phyloP scores from a whole-genome alignment of 345 rosid genomes.

The Camelina laxa region DNA sequence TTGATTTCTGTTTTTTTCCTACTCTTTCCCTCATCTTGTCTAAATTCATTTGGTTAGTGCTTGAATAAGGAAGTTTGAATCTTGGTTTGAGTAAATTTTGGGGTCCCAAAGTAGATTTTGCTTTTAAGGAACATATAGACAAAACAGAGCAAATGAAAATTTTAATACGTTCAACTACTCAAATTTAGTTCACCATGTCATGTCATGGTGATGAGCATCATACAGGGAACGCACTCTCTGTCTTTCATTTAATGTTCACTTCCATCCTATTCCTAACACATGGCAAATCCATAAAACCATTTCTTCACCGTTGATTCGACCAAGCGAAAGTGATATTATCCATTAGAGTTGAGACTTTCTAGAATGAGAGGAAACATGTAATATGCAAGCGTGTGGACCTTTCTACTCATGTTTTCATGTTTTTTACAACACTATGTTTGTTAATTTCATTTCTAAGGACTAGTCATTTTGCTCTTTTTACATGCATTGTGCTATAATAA shows the following conservation, averaged over 20 bases:
- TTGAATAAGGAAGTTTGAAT: constrained; percentile 37
- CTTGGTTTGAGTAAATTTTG: constrained; percentile 18
- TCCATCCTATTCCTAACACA: constrained; percentile 38
- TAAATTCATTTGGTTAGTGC: constrained; percentile 25
- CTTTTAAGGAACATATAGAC: constrained; percentile 27
- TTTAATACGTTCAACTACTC: constrained; percentile 41
- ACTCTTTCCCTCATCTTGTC: constrained; percentile 21
- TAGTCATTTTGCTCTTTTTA: constrained; percentile 5
- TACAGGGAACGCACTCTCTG: constrained; percentile 29
- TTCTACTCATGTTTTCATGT: constrained; percentile 28
- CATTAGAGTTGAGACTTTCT: constrained; percentile 10
- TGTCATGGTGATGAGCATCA: constrained; percentile 27
- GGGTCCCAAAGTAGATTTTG: constrained; percentile 34
- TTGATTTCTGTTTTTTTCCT: constrained; percentile 13
- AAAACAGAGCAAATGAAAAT: constrained; percentile 33
- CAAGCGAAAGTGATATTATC: not conserved
- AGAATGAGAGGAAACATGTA: constrained; percentile 13
- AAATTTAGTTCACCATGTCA: constrained; percentile 26
- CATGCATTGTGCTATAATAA: constrained; percentile 21
- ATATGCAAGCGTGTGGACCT: constrained; percentile 30
- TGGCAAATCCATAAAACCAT: constrained; percentile 18
- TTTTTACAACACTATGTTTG: constrained; percentile 4
- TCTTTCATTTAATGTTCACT: constrained; percentile 36
- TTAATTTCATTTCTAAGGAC: constrained; percentile 1
- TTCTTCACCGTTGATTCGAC: constrained; percentile 23